A percentile compares a stretch with the other conserved stretches of the same genome.
Evolutionary conservation across 768 basidiomycete species (phyloP).

Genomic region (Hortiboletus flavorubellus): DNA sequence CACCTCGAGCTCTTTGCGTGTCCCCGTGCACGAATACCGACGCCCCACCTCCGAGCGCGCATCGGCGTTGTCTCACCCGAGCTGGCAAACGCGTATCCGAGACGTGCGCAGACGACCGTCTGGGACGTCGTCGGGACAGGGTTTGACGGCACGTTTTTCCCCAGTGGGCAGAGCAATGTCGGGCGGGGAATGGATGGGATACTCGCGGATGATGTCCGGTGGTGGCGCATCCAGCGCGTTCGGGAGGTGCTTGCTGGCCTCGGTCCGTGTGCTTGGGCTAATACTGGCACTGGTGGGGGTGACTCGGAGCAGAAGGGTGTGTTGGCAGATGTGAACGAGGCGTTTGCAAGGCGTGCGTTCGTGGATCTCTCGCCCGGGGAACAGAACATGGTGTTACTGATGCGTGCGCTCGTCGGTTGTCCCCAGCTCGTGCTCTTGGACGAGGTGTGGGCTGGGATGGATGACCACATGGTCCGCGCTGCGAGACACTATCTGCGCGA

Average conservation of each 20-base stretch:
- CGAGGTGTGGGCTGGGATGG: constrained; percentile 94
- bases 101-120: constrained; percentile 61
- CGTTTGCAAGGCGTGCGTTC: constrained; percentile 54
- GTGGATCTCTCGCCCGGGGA: constrained; percentile 65
- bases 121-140: constrained; percentile 85
- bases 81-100: constrained; percentile 86
- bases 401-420: constrained; percentile 77
- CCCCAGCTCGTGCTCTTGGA: constrained; percentile 81
- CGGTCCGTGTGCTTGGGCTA: constrained; percentile 53
- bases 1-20: constrained; percentile 56
- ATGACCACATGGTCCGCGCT: constrained; percentile 65
- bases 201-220: constrained; percentile 32
- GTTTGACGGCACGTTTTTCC: constrained; percentile 81
- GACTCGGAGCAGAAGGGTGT: not conserved
- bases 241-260: constrained; percentile 63
- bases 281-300: not conserved
- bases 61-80: constrained; percentile 89
- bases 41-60: constrained; percentile 56
- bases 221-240: constrained; percentile 42
- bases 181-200: constrained; percentile 42
- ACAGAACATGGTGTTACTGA: constrained; percentile 77
- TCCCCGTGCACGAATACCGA: constrained; percentile 65
- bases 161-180: constrained; percentile 42
- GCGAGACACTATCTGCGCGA: constrained; percentile 61
- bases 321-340: constrained; percentile 23